Evolutionary conservation across 2,329 filamentous ascomycete species (phyloP).

Genomic region (Dothidotthia symphoricarpi): DNA sequence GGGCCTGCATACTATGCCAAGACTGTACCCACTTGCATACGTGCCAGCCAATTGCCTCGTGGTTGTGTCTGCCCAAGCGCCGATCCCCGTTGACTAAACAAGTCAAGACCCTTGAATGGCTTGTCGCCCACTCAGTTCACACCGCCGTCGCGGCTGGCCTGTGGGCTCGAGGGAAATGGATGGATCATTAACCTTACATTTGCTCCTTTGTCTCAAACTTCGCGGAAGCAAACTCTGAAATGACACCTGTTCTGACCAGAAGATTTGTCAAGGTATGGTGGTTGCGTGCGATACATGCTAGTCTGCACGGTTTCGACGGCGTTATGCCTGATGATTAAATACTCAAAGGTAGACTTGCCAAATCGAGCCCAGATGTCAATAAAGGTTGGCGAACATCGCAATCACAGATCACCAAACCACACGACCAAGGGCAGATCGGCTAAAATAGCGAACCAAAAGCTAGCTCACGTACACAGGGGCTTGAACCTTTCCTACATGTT

Average conservation of each 20-base stretch:
- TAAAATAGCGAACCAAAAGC: too few species aligned
- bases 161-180: background rate
- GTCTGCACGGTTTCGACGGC: constrained; percentile 13
- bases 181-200: constrained; percentile 4
- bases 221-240: constrained; percentile 3
- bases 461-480: too few species aligned
- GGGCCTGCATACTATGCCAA: constrained; percentile 22
- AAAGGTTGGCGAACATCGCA: too few species aligned
- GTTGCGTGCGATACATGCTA: constrained; percentile 7
- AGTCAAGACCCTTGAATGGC: constrained; percentile 23
- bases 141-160: constrained; percentile 1
- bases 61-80: constrained; percentile 20
- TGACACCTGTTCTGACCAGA: background rate
- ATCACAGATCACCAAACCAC: too few species aligned
- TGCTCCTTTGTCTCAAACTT: constrained; percentile 4
- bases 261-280: constrained; percentile 9
- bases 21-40: constrained; percentile 21
- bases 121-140: constrained; percentile 6
- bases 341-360: too few species aligned
- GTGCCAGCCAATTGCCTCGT: too few species aligned
- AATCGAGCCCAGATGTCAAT: too few species aligned
- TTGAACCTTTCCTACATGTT: too few species aligned
- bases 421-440: too few species aligned
- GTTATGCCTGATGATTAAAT: background rate
- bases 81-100: constrained; percentile 31